Conservation (phyloP, 176 grass and related monocot genomes). For the Raddia guianensis region DNA sequence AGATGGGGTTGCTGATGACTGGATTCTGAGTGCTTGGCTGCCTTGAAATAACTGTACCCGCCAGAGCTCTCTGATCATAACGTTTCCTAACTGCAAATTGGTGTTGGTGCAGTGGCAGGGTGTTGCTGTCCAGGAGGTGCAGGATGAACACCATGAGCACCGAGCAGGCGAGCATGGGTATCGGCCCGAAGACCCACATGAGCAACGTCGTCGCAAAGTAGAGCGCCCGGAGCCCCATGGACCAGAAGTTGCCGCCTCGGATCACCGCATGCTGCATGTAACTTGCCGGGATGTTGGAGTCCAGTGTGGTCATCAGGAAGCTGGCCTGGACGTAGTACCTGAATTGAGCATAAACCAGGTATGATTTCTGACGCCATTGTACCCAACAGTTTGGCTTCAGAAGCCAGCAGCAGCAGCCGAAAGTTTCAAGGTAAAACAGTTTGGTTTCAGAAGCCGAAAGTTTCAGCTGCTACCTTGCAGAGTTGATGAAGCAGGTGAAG, state of each 20-base stretch:
- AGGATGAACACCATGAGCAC: slow-evolving; percentile 76
- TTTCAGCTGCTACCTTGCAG: slow-evolving; percentile 43
- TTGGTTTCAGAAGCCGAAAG: too few relatives aligned
- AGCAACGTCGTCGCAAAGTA: slow-evolving; percentile 86
- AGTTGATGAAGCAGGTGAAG: slow-evolving; percentile 99
- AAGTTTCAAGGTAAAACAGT: not conserved
- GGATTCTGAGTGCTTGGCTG: slow-evolving; percentile 29
- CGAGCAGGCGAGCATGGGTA: slow-evolving; percentile 77
- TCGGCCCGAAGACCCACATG: slow-evolving; percentile 90
- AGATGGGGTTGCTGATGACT: slow-evolving; percentile 36
- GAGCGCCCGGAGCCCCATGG: slow-evolving; percentile 73
- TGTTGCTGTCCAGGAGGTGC: slow-evolving; percentile 75
- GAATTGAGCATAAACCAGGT: not conserved
- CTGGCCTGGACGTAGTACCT: slow-evolving; percentile 94
- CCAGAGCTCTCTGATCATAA: slow-evolving; percentile 23
- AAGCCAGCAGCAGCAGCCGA: not conserved
- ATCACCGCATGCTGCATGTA: slow-evolving; percentile 80
- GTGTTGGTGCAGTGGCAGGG: slow-evolving; percentile 81
- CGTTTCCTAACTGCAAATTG: slow-evolving; percentile 46
- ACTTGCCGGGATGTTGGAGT: slow-evolving; percentile 73
- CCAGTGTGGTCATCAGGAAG: slow-evolving; percentile 81
- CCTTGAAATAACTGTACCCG: not conserved
- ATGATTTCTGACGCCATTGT: not conserved
- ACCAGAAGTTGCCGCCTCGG: slow-evolving; percentile 83
- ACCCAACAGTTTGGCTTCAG: not conserved